These are phyloP conservation scores for Herpetospermum pedunculosum DNA, from an alignment of 306 rosid genomes.

Conservation along the genomic window DNA sequence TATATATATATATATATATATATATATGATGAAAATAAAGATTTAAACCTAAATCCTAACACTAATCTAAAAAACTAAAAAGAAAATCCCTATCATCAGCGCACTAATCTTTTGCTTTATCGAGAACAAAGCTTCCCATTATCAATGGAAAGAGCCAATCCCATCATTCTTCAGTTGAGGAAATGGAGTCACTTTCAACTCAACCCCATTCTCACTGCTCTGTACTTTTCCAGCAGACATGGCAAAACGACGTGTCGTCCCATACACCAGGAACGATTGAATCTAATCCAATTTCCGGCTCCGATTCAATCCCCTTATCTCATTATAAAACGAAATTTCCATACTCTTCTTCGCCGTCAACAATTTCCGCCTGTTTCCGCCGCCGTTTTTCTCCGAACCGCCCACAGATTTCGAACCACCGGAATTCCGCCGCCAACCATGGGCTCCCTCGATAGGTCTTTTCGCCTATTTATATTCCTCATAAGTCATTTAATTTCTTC, in stretches of 20 bases:
- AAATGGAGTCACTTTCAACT: not conserved
- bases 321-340: not conserved
- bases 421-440: constrained; percentile 5
- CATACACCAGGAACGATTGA: not conserved
- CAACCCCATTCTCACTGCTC: not conserved
- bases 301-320: not conserved
- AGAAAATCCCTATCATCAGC: not conserved
- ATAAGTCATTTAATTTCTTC: too few relatives aligned
- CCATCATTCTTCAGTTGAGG: not conserved
- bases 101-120: not conserved
- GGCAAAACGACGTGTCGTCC: not conserved
- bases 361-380: not conserved
- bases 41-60: too few relatives aligned
- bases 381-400: not conserved
- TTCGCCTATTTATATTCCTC: not conserved
- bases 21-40: too few relatives aligned
- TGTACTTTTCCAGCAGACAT: not conserved
- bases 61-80: not conserved
- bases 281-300: not conserved
- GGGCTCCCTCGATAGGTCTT: constrained; percentile 30
- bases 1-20: too few relatives aligned
- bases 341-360: not conserved
- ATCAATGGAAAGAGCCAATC: not conserved
- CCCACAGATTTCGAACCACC: not conserved
- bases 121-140: not conserved